A percentile compares a stretch with the other conserved stretches of the same genome.
Conservation (phyloP, 306 rosid genomes). For the Cucurbita argyrosperma region DNA sequence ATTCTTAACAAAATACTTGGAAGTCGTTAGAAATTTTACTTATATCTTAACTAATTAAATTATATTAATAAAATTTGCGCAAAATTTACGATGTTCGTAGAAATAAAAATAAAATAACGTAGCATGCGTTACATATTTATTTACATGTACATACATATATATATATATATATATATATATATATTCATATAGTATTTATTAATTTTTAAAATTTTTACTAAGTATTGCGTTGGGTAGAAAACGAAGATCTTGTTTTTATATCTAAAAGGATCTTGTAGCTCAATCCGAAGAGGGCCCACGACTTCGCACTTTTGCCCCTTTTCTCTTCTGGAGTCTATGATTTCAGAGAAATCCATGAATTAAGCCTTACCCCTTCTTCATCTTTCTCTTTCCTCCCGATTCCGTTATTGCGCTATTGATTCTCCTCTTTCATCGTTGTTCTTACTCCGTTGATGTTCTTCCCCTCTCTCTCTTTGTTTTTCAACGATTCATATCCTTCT, state of each 20-base stretch:
- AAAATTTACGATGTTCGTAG: neutral
- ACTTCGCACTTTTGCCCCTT: constrained; percentile 9
- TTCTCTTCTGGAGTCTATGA: neutral
- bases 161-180: neutral
- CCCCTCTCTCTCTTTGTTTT: neutral
- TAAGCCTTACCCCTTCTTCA: constrained; percentile 7
- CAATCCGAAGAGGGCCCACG: constrained; percentile 4
- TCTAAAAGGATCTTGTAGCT: neutral
- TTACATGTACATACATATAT: neutral
- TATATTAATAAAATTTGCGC: too few relatives aligned
- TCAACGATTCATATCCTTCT: neutral
- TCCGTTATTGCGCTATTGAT: neutral
- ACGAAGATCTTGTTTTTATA: neutral
- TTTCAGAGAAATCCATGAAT: constrained; percentile 7
- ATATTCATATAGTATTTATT: neutral
- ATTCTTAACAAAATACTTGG: too few relatives aligned
- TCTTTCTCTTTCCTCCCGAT: neutral
- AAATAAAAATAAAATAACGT: neutral
- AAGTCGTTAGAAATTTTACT: neutral
- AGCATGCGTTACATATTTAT: neutral
- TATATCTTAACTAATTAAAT: neutral
- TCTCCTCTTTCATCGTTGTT: neutral
- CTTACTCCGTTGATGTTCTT: neutral
- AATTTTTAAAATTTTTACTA: neutral
- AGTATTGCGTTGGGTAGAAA: neutral